Conservation (phyloP, 495 filamentous ascomycete species). For the Penicillium parvum region DNA sequence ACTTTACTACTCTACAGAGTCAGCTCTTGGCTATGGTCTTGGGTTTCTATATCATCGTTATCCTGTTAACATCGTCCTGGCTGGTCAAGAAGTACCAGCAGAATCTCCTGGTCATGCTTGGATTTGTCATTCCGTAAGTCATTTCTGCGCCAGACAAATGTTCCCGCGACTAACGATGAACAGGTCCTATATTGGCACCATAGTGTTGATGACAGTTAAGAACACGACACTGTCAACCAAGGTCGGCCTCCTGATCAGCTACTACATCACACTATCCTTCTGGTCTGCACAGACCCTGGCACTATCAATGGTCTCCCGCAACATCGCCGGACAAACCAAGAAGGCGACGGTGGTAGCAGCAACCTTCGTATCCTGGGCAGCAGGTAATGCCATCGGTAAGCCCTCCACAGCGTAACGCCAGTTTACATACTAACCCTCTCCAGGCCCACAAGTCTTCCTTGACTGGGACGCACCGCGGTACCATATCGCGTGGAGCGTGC, state of each 20-base stretch:
- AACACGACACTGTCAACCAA: slow-evolving; percentile 42
- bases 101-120: slow-evolving; percentile 60
- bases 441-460: slow-evolving; percentile 47
- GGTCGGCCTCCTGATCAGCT: slow-evolving; percentile 56
- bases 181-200: slow-evolving; percentile 54
- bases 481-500: slow-evolving; percentile 41
- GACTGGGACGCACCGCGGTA: slow-evolving; percentile 34
- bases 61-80: slow-evolving; percentile 58
- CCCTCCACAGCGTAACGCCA: neutral
- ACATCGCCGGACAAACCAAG: slow-evolving; percentile 69
- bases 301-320: slow-evolving; percentile 56
- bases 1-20: slow-evolving; percentile 40
- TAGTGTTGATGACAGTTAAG: slow-evolving; percentile 60
- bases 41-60: slow-evolving; percentile 59
- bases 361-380: slow-evolving; percentile 42
- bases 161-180: neutral
- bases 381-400: slow-evolving; percentile 41
- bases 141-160: neutral
- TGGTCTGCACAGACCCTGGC: slow-evolving; percentile 56
- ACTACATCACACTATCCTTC: slow-evolving; percentile 56
- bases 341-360: slow-evolving; percentile 50
- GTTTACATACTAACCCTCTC: neutral
- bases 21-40: slow-evolving; percentile 61
- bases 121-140: slow-evolving; percentile 59
- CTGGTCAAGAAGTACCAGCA: slow-evolving; percentile 60